phyloP scores from a whole-genome alignment of 352 stramenopile genomes.

The Phytophthora pluvialis region DNA sequence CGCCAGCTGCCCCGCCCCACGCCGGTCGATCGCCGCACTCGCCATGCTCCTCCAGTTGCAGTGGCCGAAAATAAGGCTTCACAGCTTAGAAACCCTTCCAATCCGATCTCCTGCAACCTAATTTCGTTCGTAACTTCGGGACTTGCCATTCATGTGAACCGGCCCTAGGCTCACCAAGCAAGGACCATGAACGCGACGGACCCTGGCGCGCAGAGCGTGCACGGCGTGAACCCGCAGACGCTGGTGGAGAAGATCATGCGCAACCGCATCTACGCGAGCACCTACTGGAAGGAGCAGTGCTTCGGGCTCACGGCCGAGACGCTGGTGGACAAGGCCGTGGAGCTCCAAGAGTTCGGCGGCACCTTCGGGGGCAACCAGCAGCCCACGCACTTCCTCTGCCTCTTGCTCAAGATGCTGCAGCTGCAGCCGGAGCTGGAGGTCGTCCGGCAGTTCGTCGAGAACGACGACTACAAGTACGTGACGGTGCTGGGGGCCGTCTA shows the following conservation, averaged over 20 bases:
- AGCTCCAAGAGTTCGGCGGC: conserved; percentile 93
- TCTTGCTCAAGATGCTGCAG: conserved; percentile 98
- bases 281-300: conserved; percentile 99
- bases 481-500: conserved; percentile 96
- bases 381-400: conserved; percentile 97
- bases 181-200: conserved; percentile 91
- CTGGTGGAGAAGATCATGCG: conserved; percentile 99
- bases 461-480: conserved; percentile 99
- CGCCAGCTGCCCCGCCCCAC: conserved; percentile 43
- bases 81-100: conserved; percentile 1
- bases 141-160: too few relatives aligned
- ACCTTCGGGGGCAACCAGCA: conserved; percentile 96
- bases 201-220: conserved; percentile 88
- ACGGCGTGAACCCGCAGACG: conserved; percentile 98
- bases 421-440: conserved; percentile 97
- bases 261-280: conserved; percentile 94
- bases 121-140: conserved; percentile 1
- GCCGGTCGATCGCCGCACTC: conserved; percentile 50
- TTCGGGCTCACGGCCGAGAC: conserved; percentile 97
- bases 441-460: conserved; percentile 94
- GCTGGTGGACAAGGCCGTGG: conserved; percentile 96
- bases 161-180: too few relatives aligned
- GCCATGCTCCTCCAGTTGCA: conserved; percentile 38
- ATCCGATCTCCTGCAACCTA: not conserved
- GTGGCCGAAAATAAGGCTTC: not conserved